A percentile compares a stretch with the other conserved stretches of the same genome.
phyloP scores from a whole-genome alignment of 257 asterid genomes.

The Solanum boliviense region DNA sequence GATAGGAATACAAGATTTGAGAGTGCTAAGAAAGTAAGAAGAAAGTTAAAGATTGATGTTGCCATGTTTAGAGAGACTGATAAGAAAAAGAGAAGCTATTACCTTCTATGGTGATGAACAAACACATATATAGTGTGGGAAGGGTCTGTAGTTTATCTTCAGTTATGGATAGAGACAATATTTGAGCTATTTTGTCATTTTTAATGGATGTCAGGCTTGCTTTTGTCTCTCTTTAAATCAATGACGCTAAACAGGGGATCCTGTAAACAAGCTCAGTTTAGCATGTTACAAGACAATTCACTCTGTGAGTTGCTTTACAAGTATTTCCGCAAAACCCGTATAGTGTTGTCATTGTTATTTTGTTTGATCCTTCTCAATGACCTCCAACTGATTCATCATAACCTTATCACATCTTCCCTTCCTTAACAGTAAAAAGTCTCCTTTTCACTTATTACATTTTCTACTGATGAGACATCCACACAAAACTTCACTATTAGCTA shows the following conservation, averaged over 20 bases:
- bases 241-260: not conserved
- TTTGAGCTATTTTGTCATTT: not conserved
- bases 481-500: not conserved
- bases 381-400: not conserved
- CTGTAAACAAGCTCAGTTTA: constrained; percentile 4
- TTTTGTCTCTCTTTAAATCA: not conserved
- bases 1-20: not conserved
- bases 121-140: not conserved
- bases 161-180: not conserved
- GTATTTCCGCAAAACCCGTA: not conserved
- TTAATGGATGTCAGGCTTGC: not conserved
- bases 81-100: not conserved
- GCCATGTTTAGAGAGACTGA: not conserved
- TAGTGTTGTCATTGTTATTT: not conserved
- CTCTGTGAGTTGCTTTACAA: not conserved
- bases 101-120: not conserved
- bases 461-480: no score
- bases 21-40: not conserved
- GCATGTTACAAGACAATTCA: not conserved
- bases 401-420: not conserved
- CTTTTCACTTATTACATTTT: not conserved
- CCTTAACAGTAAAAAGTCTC: not conserved
- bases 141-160: not conserved
- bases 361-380: not conserved
- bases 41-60: not conserved